These are phyloP conservation scores for Neofusicoccum ribis DNA, from an alignment of 2,329 filamentous ascomycete species.

Conservation along the genomic window DNA sequence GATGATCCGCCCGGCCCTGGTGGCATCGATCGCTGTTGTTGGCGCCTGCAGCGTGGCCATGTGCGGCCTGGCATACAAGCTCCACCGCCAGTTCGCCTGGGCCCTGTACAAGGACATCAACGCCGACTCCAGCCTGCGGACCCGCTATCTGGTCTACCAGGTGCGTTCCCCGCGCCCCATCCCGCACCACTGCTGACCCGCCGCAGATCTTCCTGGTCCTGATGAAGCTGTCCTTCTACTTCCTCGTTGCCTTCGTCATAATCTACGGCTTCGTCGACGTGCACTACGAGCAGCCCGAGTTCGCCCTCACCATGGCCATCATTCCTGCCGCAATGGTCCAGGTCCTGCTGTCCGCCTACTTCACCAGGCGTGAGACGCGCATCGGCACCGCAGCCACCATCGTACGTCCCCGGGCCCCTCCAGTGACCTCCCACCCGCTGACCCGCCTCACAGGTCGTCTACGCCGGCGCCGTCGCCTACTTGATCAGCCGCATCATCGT, in stretches of 20 bases:
- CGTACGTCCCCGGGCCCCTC: slow-evolving; percentile 20
- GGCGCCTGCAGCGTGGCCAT: slow-evolving; percentile 19
- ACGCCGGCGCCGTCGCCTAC: slow-evolving; percentile 26
- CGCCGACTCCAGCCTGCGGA: slow-evolving; percentile 21
- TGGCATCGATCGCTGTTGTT: slow-evolving; percentile 8
- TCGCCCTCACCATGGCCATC: slow-evolving; percentile 28
- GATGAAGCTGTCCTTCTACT: slow-evolving; percentile 26
- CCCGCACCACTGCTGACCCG: neutral
- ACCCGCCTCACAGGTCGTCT: slow-evolving; percentile 18
- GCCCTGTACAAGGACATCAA: slow-evolving; percentile 26
- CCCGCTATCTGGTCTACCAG: slow-evolving; percentile 23
- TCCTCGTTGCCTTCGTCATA: slow-evolving; percentile 27
- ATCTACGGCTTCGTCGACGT: slow-evolving; percentile 27
- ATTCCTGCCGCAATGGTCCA: slow-evolving; percentile 26
- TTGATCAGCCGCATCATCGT: slow-evolving; percentile 26
- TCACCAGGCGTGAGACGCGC: slow-evolving; percentile 22
- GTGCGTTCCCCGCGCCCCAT: slow-evolving; percentile 4
- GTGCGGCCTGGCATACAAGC: slow-evolving; percentile 20
- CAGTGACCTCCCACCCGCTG: neutral
- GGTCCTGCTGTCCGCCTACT: slow-evolving; percentile 21
- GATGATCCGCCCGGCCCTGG: slow-evolving; percentile 14
- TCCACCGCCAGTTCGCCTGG: slow-evolving; percentile 26
- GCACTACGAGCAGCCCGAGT: slow-evolving; percentile 28
- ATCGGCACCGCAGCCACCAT: slow-evolving; percentile 23
- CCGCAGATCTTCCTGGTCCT: slow-evolving; percentile 25